Base-by-base conservation (phyloP, 2,329 filamentous ascomycete species). In the Colletotrichum melonis region DNA sequence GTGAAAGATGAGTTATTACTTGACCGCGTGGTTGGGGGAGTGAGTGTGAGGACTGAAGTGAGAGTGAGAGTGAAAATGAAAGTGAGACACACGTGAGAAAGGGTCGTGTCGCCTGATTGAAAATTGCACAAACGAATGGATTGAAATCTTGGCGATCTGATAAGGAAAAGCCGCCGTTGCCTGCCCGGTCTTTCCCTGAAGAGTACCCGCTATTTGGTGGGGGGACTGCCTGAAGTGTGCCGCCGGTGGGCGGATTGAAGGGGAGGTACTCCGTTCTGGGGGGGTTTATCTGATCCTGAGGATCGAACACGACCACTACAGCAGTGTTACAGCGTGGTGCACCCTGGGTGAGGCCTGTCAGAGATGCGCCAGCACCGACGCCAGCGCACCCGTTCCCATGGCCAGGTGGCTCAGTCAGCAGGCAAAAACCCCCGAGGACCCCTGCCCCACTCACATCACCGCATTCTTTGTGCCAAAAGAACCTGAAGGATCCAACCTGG, bases 141-240 rank as follows among this genome's bases (percentile, higher is more conserved):
- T 24, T 7, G 24, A 30, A 56, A 30, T 55, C 66, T 69, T 65
- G 66, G 66, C 60, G 59, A 70, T 73, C 70, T 73, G 70, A 73
- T 73, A 73, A 73, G 70, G 70, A 49, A 32, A 73, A 70, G 59
- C 66, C 60, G 60, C 60, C 12, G 12, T 63, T 63, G 42, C 42
- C 42, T 49, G 42, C 42, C 42, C 2, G 60, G 42, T 42, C 42
- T 42, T 30, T 26, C 52, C 32, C 12, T 62, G 32, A n/a, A 14
- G 26, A 32, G 35, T 26, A 12, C 24, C 64, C 64, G 49, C 64
- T 35, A 12, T 46, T 5, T 35, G 16, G 60, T 56, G 38, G 67
- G 62, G 54, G 38, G 35, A 16, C 14, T 16, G 14, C 16, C 14
- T 42, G 14, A 6, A 16, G 60, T 54, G 64, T 65, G 59, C 38